Percentiles rank a stretch among this genome's conserved stretches.
Evolutionary conservation across 495 filamentous ascomycete genomes (phyloP).

Genomic region (Penicillium riverlandense): DNA sequence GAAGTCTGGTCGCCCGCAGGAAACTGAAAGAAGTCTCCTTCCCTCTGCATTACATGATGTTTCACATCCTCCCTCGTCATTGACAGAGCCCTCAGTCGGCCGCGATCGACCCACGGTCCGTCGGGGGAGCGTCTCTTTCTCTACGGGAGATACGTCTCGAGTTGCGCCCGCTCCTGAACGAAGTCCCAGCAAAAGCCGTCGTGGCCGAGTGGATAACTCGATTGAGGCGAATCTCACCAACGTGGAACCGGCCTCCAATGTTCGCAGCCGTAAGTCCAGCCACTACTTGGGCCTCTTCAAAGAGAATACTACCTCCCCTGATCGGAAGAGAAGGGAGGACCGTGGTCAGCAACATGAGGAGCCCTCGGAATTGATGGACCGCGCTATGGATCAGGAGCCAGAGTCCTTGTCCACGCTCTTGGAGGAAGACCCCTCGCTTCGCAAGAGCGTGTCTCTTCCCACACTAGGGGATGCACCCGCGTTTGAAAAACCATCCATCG

Average conservation of each 20-base stretch:
- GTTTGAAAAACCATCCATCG: slow-evolving; percentile 8
- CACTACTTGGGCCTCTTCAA: slow-evolving; percentile 90
- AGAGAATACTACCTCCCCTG: slow-evolving; percentile 62
- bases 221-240: slow-evolving; percentile 76
- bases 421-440: slow-evolving; percentile 15
- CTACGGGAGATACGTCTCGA: slow-evolving; percentile 10
- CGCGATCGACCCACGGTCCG: slow-evolving; percentile 10
- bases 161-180: slow-evolving; percentile 19
- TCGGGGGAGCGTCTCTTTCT: slow-evolving; percentile 12
- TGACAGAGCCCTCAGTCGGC: slow-evolving; percentile 9
- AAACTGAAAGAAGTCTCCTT: slow-evolving; percentile 20
- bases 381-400: slow-evolving; percentile 10
- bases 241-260: slow-evolving; percentile 62
- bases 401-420: background rate
- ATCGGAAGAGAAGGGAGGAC: slow-evolving; percentile 37
- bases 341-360: slow-evolving; percentile 23
- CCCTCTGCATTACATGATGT: slow-evolving; percentile 28
- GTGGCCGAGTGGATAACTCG: slow-evolving; percentile 63
- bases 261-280: slow-evolving; percentile 87
- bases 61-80: slow-evolving; percentile 12
- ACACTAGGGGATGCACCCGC: slow-evolving; percentile 20
- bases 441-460: slow-evolving; percentile 29
- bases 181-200: slow-evolving; percentile 36
- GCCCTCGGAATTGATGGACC: slow-evolving; percentile 6
- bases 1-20: slow-evolving; percentile 10